These are phyloP conservation scores for Tetrapisispora nanseiensis DNA, from an alignment of 805 yeast species.

Conservation along the genomic window DNA sequence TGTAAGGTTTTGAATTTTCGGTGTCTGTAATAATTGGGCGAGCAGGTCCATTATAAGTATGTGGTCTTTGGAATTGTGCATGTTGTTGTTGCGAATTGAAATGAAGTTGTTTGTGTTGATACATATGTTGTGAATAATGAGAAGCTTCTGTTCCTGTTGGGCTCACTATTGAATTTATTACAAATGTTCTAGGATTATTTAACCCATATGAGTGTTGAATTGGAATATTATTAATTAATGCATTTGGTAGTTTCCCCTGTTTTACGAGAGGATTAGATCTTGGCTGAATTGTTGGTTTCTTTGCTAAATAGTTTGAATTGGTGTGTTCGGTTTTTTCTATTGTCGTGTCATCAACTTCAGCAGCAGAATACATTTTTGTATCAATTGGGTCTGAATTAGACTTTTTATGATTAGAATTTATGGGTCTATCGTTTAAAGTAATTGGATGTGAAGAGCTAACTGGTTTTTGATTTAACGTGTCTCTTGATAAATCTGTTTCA, in stretches of 20 bases:
- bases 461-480: not conserved
- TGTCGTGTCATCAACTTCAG: too few relatives aligned
- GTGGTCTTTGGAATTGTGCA: not conserved
- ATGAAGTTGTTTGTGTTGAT: not conserved
- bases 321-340: not conserved
- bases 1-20: not conserved
- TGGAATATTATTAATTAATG: not conserved
- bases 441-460: not conserved
- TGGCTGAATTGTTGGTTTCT: not conserved
- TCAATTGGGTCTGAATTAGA: conserved; percentile 1
- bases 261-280: not conserved
- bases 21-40: not conserved
- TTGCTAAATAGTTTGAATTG: not conserved
- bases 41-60: not conserved
- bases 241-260: not conserved
- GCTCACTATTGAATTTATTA: not conserved
- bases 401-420: conserved; percentile 1
- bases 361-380: not conserved
- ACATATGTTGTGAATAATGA: not conserved
- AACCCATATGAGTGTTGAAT: not conserved
- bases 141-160: not conserved
- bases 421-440: not conserved
- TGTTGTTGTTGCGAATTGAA: not conserved
- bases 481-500: not conserved
- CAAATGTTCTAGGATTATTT: not conserved